Base-by-base conservation (phyloP, 208 protist genomes). In the Endotrypanum monterogeii region DNA sequence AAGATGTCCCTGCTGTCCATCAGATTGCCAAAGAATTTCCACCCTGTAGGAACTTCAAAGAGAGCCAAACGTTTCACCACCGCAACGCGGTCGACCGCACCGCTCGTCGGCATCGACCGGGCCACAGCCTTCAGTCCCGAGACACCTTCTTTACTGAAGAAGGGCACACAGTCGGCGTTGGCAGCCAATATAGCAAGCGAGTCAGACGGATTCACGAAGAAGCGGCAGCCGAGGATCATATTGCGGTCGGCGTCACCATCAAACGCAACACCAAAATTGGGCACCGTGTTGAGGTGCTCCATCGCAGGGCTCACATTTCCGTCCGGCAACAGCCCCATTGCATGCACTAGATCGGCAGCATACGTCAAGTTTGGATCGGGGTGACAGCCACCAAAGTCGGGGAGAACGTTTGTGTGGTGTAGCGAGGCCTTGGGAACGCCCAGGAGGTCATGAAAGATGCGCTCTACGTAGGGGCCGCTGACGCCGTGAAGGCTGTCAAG, bases 21-120 rank as follows among this genome's bases (percentile, higher is more conserved):
- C 28, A 99, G 84, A 83, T 99, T 99, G 71, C 98, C 98, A 87
- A 99, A 99, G 89, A 98, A 99, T 88, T 99, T 99, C 99, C 99
- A 99, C 48, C 98, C 98, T 18, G 98, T 99, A 25, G 98, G 98
- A 23, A 94, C 91, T 72, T 99, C 96, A 83, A 97, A 98, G 48
- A 91, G 79, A 54, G 78, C 67, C 37, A 99, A 62, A 44, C 82
- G 74, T 18, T 95, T 77, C 39, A 66, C 75, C 32, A 81, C 67
- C 3, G 94, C 93, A 18, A 99, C 97, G 56, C 87, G 81, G 73
- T 99, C 98, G 25, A 99, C 66, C 18, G 98, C 98, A 20, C 86
- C 85, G 68, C 85, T 92, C 23, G 98, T 99, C 48, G 98, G 98
- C 98, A 99, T 99, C 60, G 95, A 98, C 60, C 98, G 87, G 39